These are phyloP conservation scores for Hemileia vastatrix DNA, from an alignment of 1,284 basidiomycete species.

Conservation along the genomic window DNA sequence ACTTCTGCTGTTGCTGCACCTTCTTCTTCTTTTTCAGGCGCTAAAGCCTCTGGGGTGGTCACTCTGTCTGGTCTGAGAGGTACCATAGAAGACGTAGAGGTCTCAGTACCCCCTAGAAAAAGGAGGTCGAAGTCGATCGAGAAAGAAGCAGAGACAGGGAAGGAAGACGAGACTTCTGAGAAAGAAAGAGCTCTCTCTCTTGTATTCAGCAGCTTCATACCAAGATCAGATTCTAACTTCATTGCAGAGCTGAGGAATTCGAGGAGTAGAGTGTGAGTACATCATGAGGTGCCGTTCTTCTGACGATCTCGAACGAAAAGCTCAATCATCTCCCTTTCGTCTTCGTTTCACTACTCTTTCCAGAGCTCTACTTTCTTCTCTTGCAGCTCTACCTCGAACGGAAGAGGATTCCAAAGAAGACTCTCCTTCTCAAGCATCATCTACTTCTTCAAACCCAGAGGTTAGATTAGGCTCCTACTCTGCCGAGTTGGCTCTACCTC, in stretches of 20 bases:
- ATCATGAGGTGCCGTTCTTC: constrained; percentile 42
- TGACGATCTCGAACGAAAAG: constrained; percentile 45
- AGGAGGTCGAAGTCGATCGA: too few relatives aligned
- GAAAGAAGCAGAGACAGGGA: too few relatives aligned
- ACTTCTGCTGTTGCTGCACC: constrained; percentile 49
- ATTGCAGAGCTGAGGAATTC: constrained; percentile 56
- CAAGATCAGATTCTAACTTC: constrained; percentile 54
- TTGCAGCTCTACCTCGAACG: too few relatives aligned
- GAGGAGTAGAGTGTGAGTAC: constrained; percentile 50
- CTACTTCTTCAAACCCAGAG: constrained; percentile 48
- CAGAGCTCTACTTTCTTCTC: too few relatives aligned
- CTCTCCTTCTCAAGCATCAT: constrained; percentile 32
- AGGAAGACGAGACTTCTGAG: too few relatives aligned
- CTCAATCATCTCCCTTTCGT: constrained; percentile 47
- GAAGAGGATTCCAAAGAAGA: too few relatives aligned
- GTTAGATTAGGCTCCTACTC: constrained; percentile 52
- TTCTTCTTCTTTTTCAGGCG: too few relatives aligned
- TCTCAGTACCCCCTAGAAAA: too few relatives aligned
- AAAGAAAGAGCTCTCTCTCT: constrained; percentile 44
- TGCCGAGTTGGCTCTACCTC: constrained; percentile 58
- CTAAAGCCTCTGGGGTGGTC: too few relatives aligned
- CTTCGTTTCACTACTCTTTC: constrained; percentile 37
- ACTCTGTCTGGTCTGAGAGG: constrained; percentile 73
- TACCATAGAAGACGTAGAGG: constrained; percentile 51
- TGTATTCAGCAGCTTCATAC: constrained; percentile 58